phyloP scores from a whole-genome alignment of 495 filamentous ascomycete genomes.

The Daldinia concentrica region DNA sequence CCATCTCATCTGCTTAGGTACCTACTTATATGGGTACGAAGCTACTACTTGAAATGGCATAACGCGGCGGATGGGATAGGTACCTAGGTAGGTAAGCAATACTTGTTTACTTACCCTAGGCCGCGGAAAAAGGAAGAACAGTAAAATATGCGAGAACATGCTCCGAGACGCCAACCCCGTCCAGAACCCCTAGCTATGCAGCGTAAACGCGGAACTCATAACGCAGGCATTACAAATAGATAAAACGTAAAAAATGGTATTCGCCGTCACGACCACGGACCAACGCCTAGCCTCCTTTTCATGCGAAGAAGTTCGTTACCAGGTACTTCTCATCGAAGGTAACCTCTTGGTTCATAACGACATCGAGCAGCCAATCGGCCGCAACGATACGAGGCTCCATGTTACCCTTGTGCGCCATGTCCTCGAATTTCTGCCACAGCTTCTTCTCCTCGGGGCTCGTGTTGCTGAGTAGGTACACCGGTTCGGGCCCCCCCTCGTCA shows the following conservation, averaged over 20 bases:
- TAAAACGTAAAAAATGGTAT: constrained; percentile 14
- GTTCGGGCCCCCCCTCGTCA: constrained; percentile 68
- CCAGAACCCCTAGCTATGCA: constrained; percentile 22
- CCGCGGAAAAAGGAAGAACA: neutral
- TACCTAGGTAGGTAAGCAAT: neutral
- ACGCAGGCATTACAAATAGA: constrained; percentile 20
- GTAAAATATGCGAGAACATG: neutral
- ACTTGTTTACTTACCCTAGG: neutral
- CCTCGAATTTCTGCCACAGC: constrained; percentile 82
- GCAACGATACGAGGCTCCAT: constrained; percentile 80
- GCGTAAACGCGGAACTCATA: constrained; percentile 19
- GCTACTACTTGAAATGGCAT: neutral
- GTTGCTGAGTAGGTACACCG: constrained; percentile 80
- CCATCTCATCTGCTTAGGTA: constrained; percentile 7
- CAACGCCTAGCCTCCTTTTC: constrained; percentile 4
- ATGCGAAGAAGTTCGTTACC: constrained; percentile 48
- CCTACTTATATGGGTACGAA: neutral
- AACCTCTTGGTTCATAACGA: constrained; percentile 85
- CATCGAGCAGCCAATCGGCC: constrained; percentile 87
- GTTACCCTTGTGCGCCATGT: constrained; percentile 74
- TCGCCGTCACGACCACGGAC: neutral
- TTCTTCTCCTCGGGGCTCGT: constrained; percentile 69
- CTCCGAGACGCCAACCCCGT: constrained; percentile 12
- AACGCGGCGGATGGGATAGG: neutral
- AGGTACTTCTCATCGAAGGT: constrained; percentile 70